Conservation (phyloP, 768 basidiomycete species). For the Rubroboletus satanas region DNA sequence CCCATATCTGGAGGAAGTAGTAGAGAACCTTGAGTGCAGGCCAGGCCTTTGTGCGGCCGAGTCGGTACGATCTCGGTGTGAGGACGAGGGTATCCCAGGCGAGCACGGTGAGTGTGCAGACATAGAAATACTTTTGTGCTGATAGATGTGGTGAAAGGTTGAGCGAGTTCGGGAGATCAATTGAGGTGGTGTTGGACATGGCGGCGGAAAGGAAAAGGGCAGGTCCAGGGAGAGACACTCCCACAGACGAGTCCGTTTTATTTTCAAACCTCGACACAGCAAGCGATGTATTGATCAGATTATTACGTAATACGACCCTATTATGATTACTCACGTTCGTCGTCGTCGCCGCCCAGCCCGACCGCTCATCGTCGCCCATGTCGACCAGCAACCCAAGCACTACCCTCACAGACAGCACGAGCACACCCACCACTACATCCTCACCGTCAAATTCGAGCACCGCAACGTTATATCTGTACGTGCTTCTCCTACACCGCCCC, state of each 20-base stretch:
- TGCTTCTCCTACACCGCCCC: slow-evolving; percentile 14
- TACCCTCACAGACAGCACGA: neutral
- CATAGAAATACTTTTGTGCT: slow-evolving; percentile 87
- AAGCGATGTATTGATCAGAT: slow-evolving; percentile 17
- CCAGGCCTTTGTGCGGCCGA: slow-evolving; percentile 62
- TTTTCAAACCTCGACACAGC: slow-evolving; percentile 16
- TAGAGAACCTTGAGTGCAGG: slow-evolving; percentile 74
- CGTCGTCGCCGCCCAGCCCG: neutral
- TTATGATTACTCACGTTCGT: neutral
- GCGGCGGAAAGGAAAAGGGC: neutral
- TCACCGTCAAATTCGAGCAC: slow-evolving; percentile 10
- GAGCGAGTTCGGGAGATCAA: slow-evolving; percentile 57
- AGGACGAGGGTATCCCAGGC: slow-evolving; percentile 89
- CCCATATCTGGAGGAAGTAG: slow-evolving; percentile 69
- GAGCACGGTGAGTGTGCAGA: slow-evolving; percentile 85
- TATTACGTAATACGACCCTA: slow-evolving; percentile 17
- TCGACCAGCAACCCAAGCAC: slow-evolving; percentile 3
- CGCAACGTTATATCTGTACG: slow-evolving; percentile 30
- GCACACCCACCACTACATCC: slow-evolving; percentile 2
- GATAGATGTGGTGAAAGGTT: slow-evolving; percentile 72
- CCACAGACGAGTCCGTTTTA: neutral
- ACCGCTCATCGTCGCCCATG: slow-evolving; percentile 10
- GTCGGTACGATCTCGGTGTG: slow-evolving; percentile 72
- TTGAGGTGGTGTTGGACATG: slow-evolving; percentile 17
- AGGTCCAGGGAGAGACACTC: no score